Evolutionary conservation across 2,329 filamentous ascomycete genomes (phyloP).

Genomic region (Ceratocystis ficicola): DNA sequence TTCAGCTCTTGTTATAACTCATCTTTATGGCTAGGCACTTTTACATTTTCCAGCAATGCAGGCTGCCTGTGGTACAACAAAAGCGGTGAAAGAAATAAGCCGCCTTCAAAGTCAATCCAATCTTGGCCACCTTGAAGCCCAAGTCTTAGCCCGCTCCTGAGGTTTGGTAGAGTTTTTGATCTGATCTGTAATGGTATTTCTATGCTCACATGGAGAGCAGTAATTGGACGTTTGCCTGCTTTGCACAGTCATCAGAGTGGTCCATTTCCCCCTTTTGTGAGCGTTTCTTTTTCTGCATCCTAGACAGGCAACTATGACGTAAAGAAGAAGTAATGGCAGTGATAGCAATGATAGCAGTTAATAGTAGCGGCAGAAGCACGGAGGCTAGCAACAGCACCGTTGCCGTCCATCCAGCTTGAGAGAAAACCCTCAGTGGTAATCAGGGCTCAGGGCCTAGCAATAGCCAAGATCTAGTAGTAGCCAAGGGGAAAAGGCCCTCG

Average conservation of each 20-base stretch:
- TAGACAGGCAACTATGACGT: constrained; percentile 10
- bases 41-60: no score
- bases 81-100: no score
- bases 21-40: no score
- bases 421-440: background rate
- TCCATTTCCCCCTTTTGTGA: background rate
- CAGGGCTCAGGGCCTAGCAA: background rate
- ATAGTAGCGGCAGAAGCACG: background rate
- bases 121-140: no score
- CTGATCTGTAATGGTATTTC: background rate
- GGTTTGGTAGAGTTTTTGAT: no score
- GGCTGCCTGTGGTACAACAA: no score
- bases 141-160: no score
- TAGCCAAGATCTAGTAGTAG: no score
- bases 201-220: background rate
- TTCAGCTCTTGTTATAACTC: no score
- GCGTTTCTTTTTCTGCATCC: background rate
- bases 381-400: background rate
- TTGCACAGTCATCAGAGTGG: constrained; percentile 3
- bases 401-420: background rate
- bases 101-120: no score
- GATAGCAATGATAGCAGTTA: background rate
- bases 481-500: no score
- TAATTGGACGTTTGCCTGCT: background rate
- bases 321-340: background rate